Evolutionary conservation across 2,329 filamentous ascomycete species (phyloP).

Genomic region (Fusarium beomiforme): DNA sequence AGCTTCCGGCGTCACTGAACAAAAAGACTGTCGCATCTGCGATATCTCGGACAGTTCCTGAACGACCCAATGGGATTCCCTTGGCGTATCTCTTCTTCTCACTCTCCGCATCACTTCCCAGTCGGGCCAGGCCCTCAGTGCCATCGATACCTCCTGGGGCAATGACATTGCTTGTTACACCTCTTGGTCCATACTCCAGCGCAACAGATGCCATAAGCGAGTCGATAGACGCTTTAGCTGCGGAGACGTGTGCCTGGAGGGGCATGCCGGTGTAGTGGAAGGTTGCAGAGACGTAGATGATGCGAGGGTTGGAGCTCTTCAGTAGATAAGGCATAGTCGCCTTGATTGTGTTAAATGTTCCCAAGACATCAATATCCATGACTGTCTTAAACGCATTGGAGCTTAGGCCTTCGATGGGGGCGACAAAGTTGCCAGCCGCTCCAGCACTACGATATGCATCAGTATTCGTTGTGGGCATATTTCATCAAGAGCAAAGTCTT

Average conservation of each 20-base stretch:
- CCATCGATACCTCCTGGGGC: slow-evolving; percentile 85
- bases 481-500: slow-evolving; percentile 45
- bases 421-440: slow-evolving; percentile 94
- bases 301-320: slow-evolving; percentile 79
- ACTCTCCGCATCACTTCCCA: slow-evolving; percentile 55
- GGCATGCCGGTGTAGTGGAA: slow-evolving; percentile 91
- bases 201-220: slow-evolving; percentile 81
- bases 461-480: background rate
- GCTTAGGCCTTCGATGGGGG: slow-evolving; percentile 82
- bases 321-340: slow-evolving; percentile 86
- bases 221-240: slow-evolving; percentile 92
- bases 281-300: slow-evolving; percentile 89
- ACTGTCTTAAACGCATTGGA: slow-evolving; percentile 94
- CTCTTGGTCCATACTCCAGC: slow-evolving; percentile 89
- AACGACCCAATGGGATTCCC: slow-evolving; percentile 76
- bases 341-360: slow-evolving; percentile 95
- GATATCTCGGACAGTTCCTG: slow-evolving; percentile 86
- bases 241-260: slow-evolving; percentile 88
- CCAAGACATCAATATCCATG: slow-evolving; percentile 94
- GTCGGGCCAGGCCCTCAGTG: slow-evolving; percentile 82
- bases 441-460: slow-evolving; percentile 71
- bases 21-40: slow-evolving; percentile 91
- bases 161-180: slow-evolving; percentile 88
- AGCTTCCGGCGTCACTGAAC: slow-evolving; percentile 86
- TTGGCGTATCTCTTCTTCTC: slow-evolving; percentile 49